phyloP scores from a whole-genome alignment of 805 yeast genomes.

The Saturnispora mendoncae region DNA sequence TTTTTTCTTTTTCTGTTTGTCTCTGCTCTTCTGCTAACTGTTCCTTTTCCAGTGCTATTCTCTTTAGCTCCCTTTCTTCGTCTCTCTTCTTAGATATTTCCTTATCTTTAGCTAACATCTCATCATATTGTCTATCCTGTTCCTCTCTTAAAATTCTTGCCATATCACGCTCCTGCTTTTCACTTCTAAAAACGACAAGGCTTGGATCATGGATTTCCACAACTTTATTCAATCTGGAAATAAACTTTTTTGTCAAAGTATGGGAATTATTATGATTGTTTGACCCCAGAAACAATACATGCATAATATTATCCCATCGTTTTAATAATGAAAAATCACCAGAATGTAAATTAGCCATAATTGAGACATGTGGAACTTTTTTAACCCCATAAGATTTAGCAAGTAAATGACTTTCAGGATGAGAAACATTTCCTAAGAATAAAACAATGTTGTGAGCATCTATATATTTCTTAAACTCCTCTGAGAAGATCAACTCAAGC shows the following conservation, averaged over 20 bases:
- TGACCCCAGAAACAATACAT: background rate
- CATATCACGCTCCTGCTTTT: slow-evolving; percentile 48
- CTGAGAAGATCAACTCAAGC: slow-evolving; percentile 32
- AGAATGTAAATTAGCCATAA: slow-evolving; percentile 34
- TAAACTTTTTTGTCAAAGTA: slow-evolving; percentile 22
- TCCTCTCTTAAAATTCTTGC: slow-evolving; percentile 51
- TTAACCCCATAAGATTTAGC: slow-evolving; percentile 46
- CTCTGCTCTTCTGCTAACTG: slow-evolving; percentile 14
- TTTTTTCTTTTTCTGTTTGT: slow-evolving; percentile 15
- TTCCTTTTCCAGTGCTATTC: slow-evolving; percentile 15
- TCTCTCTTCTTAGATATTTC: slow-evolving; percentile 41
- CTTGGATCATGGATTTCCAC: slow-evolving; percentile 55
- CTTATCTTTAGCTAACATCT: slow-evolving; percentile 49
- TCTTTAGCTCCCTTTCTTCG: slow-evolving; percentile 18
- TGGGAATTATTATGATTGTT: background rate
- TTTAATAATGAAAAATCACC: slow-evolving; percentile 2
- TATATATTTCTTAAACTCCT: slow-evolving; percentile 31
- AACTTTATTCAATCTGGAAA: slow-evolving; percentile 30
- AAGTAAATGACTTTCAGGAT: slow-evolving; percentile 59
- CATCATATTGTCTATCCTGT: slow-evolving; percentile 61
- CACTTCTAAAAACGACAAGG: slow-evolving; percentile 47
- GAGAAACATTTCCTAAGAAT: slow-evolving; percentile 56
- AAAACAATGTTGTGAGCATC: slow-evolving; percentile 39
- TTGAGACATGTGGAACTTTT: slow-evolving; percentile 46
- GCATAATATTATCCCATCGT: slow-evolving; percentile 1